A percentile compares a stretch with the other conserved stretches of the same genome.
Evolutionary conservation across 2,329 filamentous ascomycete genomes (phyloP).

Genomic region (Drechslerella dactyloides): DNA sequence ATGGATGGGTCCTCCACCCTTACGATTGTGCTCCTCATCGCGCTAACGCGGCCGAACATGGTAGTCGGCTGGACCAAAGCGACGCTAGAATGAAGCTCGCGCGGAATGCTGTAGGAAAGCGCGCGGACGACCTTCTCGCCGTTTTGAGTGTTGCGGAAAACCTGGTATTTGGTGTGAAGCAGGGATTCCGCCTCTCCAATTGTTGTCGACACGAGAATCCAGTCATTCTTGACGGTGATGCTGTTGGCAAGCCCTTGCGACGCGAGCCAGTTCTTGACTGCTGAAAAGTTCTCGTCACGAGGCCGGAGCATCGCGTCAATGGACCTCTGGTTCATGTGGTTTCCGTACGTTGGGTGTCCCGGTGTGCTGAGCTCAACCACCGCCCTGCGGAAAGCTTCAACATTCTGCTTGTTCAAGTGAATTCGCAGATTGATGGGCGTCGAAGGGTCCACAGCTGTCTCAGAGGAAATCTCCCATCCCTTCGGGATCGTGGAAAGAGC

Average conservation of each 20-base stretch:
- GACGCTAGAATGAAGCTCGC: constrained; percentile 64
- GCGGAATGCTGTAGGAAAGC: constrained; percentile 67
- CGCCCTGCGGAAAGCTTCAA: constrained; percentile 55
- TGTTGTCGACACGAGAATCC: constrained; percentile 55
- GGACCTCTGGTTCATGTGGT: constrained; percentile 61
- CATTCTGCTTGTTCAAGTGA: constrained; percentile 54
- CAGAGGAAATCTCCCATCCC: constrained; percentile 23
- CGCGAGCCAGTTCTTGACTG: constrained; percentile 61
- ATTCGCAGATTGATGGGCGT: constrained; percentile 59
- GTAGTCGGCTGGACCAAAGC: constrained; percentile 72
- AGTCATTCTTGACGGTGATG: constrained; percentile 58
- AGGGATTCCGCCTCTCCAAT: constrained; percentile 54
- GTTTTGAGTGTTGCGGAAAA: constrained; percentile 52
- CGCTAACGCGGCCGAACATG: constrained; percentile 60
- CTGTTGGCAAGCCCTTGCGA: constrained; percentile 57
- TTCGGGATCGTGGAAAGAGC: constrained; percentile 16
- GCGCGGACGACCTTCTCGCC: constrained; percentile 52
- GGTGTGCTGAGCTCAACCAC: constrained; percentile 61
- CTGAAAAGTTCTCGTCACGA: constrained; percentile 57
- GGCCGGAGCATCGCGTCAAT: constrained; percentile 60
- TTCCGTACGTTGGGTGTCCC: constrained; percentile 61
- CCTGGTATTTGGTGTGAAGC: constrained; percentile 55
- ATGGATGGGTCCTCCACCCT: constrained; percentile 18
- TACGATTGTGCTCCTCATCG: constrained; percentile 39
- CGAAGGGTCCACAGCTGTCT: constrained; percentile 56